Evolutionary conservation across 2,329 filamentous ascomycete genomes (phyloP), one percentile per base, ranked within the genome.

Genomic region (Cryphonectria radicalis): DNA sequence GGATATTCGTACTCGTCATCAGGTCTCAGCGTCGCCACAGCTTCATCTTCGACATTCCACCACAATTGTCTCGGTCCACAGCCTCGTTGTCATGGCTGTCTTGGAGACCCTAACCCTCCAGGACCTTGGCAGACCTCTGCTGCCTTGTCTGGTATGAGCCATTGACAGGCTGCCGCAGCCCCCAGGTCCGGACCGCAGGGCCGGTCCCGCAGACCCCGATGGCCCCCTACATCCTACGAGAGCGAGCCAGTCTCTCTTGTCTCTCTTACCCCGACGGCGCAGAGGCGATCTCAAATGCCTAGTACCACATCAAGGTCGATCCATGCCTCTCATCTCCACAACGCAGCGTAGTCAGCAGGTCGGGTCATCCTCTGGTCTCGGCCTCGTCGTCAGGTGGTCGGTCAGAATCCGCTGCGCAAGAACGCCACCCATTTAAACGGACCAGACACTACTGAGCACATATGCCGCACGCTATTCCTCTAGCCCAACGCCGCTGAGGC

Each of bases 371-470:
- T 32, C 28, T 32, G 55, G 32, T 59, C 14, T 28, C 8, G 55
- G 55, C 55, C 25, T 8, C 28, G 25, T 59, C 28, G 25, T 57
- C 28, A 59, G 55, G 55, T 32, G 55, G 55, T 57, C 55, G 46
- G 22, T 50, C 28, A 32, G 28, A 17, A 35, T 59, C 55, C 55
- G 55, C 55, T 14, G 55, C 55, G 55, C 55, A 32, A 11, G 19
- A 19, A 32, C 55, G 28, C 28, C 28, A 32, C 28, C 55, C 28
- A 59, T 5, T 64, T 46, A 40, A 28, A 63, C 35, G 60, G 60
- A 28, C 10, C 37, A 42, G 37, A 42, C 60, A 37, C 60, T 43
- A 63, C 60, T 43, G 60, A n/a, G 35, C 40, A 50, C 62, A 64
- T 25, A 42, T 64, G 37, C 62, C n/a, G 62, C 22, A 32, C 62